These are phyloP conservation scores for Phellopilus nigrolimitatus DNA, from an alignment of 1,284 basidiomycete species.

Conservation along the genomic window DNA sequence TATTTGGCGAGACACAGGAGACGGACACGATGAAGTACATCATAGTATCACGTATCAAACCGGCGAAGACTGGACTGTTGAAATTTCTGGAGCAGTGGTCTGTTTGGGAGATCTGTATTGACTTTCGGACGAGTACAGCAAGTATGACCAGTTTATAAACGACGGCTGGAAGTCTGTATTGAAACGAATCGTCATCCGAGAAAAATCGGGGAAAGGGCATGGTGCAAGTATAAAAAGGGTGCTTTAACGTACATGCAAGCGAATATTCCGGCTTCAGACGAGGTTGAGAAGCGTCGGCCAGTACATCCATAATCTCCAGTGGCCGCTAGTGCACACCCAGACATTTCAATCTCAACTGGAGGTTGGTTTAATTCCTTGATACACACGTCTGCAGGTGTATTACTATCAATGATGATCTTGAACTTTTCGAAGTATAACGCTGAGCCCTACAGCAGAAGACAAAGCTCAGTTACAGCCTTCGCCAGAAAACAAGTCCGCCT, in stretches of 20 bases:
- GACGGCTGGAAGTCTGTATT: constrained; percentile 2
- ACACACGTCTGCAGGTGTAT: background rate
- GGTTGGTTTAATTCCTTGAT: too few relatives aligned
- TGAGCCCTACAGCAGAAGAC: background rate
- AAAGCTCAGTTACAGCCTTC: background rate
- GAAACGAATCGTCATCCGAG: background rate
- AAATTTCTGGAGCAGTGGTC: background rate
- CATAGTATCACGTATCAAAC: constrained; percentile 2
- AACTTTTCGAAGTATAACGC: constrained; percentile 3
- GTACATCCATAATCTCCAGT: background rate
- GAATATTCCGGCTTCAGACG: background rate
- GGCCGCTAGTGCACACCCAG: background rate
- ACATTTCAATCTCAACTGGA: constrained; percentile 4
- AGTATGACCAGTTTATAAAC: constrained; percentile 4
- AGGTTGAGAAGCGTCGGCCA: background rate
- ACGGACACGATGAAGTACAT: constrained; percentile 5
- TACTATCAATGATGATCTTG: background rate
- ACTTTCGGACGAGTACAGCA: constrained; percentile 4
- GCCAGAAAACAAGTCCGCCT: background rate
- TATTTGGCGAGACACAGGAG: background rate
- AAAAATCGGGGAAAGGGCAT: background rate
- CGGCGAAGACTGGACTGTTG: constrained; percentile 1
- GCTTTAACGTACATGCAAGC: constrained; percentile 4
- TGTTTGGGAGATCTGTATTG: background rate
- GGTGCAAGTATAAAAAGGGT: too few relatives aligned